Evolutionary conservation across 495 filamentous ascomycete species (phyloP).

Genomic region (Penicillium dipodomyicola): DNA sequence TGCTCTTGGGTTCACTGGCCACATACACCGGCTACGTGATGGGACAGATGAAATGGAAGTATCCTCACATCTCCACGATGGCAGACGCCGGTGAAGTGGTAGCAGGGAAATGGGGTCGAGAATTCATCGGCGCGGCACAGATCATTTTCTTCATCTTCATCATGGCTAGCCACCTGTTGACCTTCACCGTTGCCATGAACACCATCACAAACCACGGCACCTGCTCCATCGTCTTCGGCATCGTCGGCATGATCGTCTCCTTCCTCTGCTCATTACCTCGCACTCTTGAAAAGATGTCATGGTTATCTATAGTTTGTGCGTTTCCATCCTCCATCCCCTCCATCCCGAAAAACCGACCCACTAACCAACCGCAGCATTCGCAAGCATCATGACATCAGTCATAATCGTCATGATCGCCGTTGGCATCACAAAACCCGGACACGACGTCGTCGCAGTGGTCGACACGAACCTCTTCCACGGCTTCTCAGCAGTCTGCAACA

Average conservation of each 20-base stretch:
- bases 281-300: conserved; percentile 60
- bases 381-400: conserved; percentile 66
- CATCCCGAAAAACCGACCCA: not conserved
- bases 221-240: conserved; percentile 69
- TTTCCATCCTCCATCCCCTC: not conserved
- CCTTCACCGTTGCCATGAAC: conserved; percentile 73
- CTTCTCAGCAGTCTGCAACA: conserved; percentile 47
- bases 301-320: conserved; percentile 63
- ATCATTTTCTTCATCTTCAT: conserved; percentile 71
- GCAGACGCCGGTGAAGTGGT: conserved; percentile 69
- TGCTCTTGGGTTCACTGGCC: conserved; percentile 62
- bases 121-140: conserved; percentile 61
- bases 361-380: conserved; percentile 53
- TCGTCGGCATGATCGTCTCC: conserved; percentile 63
- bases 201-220: conserved; percentile 61
- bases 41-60: conserved; percentile 70
- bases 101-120: conserved; percentile 59
- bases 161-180: conserved; percentile 74
- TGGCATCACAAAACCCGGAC: conserved; percentile 42
- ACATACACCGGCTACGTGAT: conserved; percentile 78
- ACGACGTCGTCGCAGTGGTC: conserved; percentile 27
- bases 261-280: conserved; percentile 65
- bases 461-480: conserved; percentile 36
- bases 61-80: conserved; percentile 70
- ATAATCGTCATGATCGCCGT: conserved; percentile 69